These are phyloP conservation scores for Hyparrhenia diplandra DNA, from an alignment of 176 grass and related monocot species.

Conservation along the genomic window DNA sequence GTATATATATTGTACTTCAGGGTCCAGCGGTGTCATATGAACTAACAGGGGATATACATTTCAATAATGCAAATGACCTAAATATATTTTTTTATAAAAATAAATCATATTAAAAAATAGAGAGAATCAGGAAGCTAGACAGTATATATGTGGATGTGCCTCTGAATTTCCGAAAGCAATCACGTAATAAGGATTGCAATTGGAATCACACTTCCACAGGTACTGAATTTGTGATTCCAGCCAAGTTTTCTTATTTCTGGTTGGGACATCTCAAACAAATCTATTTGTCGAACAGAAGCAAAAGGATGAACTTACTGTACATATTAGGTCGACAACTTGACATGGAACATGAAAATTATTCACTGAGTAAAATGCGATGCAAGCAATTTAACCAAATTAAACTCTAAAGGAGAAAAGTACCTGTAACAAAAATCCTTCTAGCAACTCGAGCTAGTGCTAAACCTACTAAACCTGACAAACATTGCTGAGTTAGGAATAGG, in stretches of 20 bases:
- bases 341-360: neutral
- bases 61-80: neutral
- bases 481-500: conserved; percentile 1
- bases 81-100: neutral
- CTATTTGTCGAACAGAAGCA: neutral
- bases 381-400: neutral
- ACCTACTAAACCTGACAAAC: conserved; percentile 68
- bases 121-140: neutral
- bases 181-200: neutral
- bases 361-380: neutral
- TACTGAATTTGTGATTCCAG: neutral
- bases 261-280: neutral
- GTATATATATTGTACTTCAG: too few relatives aligned
- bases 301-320: neutral
- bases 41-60: neutral
- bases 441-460: conserved; percentile 48
- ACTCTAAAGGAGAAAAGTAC: conserved; percentile 20
- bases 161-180: neutral
- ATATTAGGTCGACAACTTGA: neutral
- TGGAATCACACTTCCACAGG: neutral
- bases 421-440: conserved; percentile 70
- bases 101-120: neutral
- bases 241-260: neutral
- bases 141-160: neutral
- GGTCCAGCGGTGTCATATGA: neutral